Base-by-base conservation (phyloP, 2,329 filamentous ascomycete species). In the Elsinoe batatas region DNA sequence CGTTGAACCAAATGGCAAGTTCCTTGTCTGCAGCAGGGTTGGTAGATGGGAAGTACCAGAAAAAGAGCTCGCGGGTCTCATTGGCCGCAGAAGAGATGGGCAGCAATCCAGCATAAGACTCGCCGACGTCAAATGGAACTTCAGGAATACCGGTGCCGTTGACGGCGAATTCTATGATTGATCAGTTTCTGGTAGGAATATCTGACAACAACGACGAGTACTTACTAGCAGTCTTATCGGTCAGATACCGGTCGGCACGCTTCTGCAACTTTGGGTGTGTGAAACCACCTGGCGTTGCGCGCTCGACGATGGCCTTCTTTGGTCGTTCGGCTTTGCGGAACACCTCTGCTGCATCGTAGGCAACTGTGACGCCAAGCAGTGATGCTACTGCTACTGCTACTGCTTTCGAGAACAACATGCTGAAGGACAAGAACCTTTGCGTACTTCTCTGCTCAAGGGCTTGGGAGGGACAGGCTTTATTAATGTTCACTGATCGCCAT, bases 1-100 rank as follows among this genome's bases (percentile, higher is more conserved):
- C 63, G 20, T 64, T 64, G 54, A 64, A 60, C 75, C 75, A 78
- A 58, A 78, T 76, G 0, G 71, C 72, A 40, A 80, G 73, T 60
- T 79, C 77, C 22, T 79, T 72, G 1, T 61, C 59, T 0, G 74
- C 75, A 51, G 69, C 64, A 12, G 70, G 69, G 58, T 79, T 79
- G n/a, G 63, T 64, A 0, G 75, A 76, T 3, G 77, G 77, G 59
- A 78, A 79, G 65, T 77, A 79, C 76, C 76, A 79, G 64, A 79
- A 79, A 67, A 73, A 79, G n/a, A 78, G 64, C 60, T 73, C 64
- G 13, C 71, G 69, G 0, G 71, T 70, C 35, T 75, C 72, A 58
- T 78, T 75, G 8, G 69, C 55, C 60, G 63, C 67, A 55, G 67
- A 67, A 43, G 76, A 75, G 60, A 83, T 81, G 4, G 80, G 79